Percentiles rank a stretch among this genome's conserved stretches.
phyloP scores from a whole-genome alignment of 305 asterid genomes.

The Solanum hybrid region DNA sequence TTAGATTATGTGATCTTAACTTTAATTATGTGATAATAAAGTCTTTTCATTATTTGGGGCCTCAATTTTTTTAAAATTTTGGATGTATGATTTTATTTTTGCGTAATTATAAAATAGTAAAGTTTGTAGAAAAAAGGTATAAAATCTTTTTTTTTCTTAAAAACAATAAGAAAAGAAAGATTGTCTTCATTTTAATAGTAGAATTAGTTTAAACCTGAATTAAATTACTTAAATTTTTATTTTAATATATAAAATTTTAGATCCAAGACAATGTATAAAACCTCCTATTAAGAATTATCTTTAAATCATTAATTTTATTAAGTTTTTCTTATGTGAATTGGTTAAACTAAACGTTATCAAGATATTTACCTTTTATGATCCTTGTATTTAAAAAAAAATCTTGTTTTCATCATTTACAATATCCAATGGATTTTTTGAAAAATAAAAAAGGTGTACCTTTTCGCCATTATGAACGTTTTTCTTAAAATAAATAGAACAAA shows the following conservation, averaged over 20 bases:
- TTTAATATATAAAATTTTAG: background rate
- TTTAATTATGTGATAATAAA: too few species aligned
- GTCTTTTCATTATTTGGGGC: background rate
- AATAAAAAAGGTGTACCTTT: background rate
- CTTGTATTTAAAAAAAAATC: background rate
- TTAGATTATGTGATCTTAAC: background rate
- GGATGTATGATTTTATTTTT: background rate
- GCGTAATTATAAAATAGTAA: background rate
- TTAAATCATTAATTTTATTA: background rate
- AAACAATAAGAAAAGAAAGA: too few species aligned
- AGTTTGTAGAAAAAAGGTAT: background rate
- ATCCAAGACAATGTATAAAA: background rate
- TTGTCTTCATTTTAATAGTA: too few species aligned
- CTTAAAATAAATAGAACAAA: background rate
- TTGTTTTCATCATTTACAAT: background rate
- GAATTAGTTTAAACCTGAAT: background rate
- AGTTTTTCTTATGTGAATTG: background rate
- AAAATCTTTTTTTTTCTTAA: too few species aligned
- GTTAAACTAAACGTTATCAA: background rate
- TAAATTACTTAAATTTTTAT: background rate
- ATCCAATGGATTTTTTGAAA: background rate
- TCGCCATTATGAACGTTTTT: background rate
- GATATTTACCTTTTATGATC: background rate
- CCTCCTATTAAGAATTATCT: background rate
- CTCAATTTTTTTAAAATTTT: background rate